Evolutionary conservation across 495 filamentous ascomycete species (phyloP), one percentile per base, ranked within the genome.

Genomic region (Hyaloscypha hepaticicola): DNA sequence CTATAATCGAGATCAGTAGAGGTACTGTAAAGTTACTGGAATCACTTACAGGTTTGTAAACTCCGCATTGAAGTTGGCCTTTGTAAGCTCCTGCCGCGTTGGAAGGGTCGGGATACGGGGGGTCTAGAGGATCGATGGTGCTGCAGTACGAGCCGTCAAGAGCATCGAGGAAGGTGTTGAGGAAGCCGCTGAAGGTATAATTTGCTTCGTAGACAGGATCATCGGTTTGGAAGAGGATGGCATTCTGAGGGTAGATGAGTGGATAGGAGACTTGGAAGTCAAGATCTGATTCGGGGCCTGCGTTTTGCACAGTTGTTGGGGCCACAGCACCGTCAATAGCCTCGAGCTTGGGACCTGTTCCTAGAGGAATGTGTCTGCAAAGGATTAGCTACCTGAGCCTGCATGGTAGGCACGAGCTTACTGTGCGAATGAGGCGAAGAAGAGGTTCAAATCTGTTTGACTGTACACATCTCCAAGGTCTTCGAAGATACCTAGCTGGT

Each of bases 61-160:
- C 80, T 8, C 88, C 86, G 74, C 89, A 92, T 69, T 86, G 83
- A 26, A 84, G 76, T 22, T 75, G 55, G 41, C 83, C 86, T 57
- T 80, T 79, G 79, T 87, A 89, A 12, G 79, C 85, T 8, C 77
- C 78, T 0, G 75, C 28, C 50, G 78, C 70, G 41, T 51, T 51
- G 0, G 29, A 29, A 7, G 79, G 76, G 73, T 87, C 77, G 3
- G 85, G 84, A 66, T 89, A 89, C 31, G 62, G 51, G 14, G 61
- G 62, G 25, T 68, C 66, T 25, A 52, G 28, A 28, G 57, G 26
- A 16, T 34, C 27, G 29, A 31, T 45, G 28, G 75, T 77, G 63
- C 74, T 64, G 78, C 82, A 88, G 73, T 88, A 88, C 24, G 79
- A 82, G 11, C 82, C 85, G 68, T 89, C 86, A 27, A 90, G 78